Conservation (phyloP, 768 basidiomycete species). For the Holtermannia corniformis region DNA sequence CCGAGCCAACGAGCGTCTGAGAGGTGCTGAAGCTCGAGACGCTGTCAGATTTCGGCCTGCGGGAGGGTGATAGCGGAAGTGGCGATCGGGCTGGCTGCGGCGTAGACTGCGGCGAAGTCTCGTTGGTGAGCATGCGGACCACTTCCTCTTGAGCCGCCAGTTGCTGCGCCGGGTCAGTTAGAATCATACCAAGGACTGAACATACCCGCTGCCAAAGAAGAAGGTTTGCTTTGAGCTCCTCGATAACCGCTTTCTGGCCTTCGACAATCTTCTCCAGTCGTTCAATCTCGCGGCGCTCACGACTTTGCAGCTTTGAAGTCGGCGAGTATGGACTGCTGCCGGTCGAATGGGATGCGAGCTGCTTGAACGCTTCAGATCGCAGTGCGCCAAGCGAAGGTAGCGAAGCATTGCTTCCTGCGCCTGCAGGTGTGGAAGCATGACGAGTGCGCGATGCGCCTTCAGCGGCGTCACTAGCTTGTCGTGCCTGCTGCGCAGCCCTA, state of each 20-base stretch:
- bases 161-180: constrained; percentile 12
- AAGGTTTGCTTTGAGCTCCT: constrained; percentile 35
- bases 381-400: neutral
- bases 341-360: neutral
- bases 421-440: constrained; percentile 2
- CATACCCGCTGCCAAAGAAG: constrained; percentile 32
- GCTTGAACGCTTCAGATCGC: neutral
- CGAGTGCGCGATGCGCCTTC: too few relatives aligned
- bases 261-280: constrained; percentile 35
- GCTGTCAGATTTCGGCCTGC: constrained; percentile 8
- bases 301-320: neutral
- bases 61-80: neutral
- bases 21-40: constrained; percentile 21
- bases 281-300: constrained; percentile 28
- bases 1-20: constrained; percentile 6
- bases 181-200: neutral
- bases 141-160: constrained; percentile 30
- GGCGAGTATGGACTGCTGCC: neutral
- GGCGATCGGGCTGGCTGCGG: constrained; percentile 1
- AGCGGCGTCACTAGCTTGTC: neutral
- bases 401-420: constrained; percentile 2
- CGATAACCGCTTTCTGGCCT: constrained; percentile 29
- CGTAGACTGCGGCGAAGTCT: constrained; percentile 2
- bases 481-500: neutral
- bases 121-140: constrained; percentile 23